Conservation (phyloP, 2,329 filamentous ascomycete species). For the Pochonia chlamydosporia region DNA sequence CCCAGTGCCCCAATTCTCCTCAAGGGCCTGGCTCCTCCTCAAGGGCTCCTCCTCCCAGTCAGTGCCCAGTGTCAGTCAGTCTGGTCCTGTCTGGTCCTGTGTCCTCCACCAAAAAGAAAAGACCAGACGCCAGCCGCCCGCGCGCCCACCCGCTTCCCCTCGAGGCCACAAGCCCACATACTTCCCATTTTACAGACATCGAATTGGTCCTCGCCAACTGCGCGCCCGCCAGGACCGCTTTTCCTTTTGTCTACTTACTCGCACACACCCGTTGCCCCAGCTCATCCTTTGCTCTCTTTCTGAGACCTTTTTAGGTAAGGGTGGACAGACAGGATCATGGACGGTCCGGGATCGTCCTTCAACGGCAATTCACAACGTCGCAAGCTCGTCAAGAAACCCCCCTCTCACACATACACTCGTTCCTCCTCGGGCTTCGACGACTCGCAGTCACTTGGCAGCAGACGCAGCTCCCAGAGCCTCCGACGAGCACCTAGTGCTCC, state of each 20-base stretch:
- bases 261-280: conserved; percentile 8
- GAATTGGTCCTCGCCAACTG: conserved; percentile 4
- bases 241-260: conserved; percentile 10
- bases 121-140: conserved; percentile 1
- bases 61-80: too few species aligned
- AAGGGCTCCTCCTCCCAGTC: too few species aligned
- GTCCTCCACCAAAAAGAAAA: background rate
- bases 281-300: conserved; percentile 6
- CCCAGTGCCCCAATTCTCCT: too few species aligned
- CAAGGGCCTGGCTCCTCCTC: too few species aligned
- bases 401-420: conserved; percentile 34
- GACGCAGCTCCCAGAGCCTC: conserved; percentile 59
- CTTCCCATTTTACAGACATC: background rate
- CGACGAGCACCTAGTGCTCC: conserved; percentile 56
- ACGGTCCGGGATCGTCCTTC: conserved; percentile 36
- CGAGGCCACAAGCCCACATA: background rate
- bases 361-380: conserved; percentile 49
- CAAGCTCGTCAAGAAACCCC: conserved; percentile 58
- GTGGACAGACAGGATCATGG: conserved; percentile 35
- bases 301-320: conserved; percentile 19
- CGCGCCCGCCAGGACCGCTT: conserved; percentile 6
- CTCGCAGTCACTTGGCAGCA: conserved; percentile 52
- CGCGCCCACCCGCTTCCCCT: conserved; percentile 3
- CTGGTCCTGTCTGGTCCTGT: too few species aligned
- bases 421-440: conserved; percentile 49